Conservation (phyloP, 495 filamentous ascomycete species). For the Daldinia grandis region DNA sequence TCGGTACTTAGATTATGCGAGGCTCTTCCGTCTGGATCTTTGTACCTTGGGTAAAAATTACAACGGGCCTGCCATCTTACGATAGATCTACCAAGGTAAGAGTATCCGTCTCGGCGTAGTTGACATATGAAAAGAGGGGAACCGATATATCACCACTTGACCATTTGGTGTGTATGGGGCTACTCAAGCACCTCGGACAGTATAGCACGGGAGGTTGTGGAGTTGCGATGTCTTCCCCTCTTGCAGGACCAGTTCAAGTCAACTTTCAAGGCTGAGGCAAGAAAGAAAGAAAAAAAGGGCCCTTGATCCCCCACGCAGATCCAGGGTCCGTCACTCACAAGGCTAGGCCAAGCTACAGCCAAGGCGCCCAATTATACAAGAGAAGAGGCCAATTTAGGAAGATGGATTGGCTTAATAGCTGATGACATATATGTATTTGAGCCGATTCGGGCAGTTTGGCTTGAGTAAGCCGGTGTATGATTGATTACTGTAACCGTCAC, state of each 20-base stretch:
- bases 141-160: not conserved
- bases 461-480: slow-evolving; percentile 41
- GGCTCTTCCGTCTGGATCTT: not conserved
- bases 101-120: not conserved
- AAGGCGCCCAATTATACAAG: slow-evolving; percentile 23
- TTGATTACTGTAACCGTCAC: slow-evolving; percentile 40
- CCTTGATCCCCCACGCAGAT: slow-evolving; percentile 17
- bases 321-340: slow-evolving; percentile 17
- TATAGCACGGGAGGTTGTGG: not conserved
- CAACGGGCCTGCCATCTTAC: not conserved
- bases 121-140: slow-evolving; percentile 7
- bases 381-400: not conserved
- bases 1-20: not conserved
- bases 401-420: slow-evolving; percentile 29
- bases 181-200: slow-evolving; percentile 18
- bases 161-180: not conserved
- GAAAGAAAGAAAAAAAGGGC: not conserved
- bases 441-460: slow-evolving; percentile 31
- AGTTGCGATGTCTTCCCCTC: slow-evolving; percentile 14
- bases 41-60: not conserved
- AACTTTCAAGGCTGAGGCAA: slow-evolving; percentile 11
- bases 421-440: slow-evolving; percentile 16
- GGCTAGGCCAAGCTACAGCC: slow-evolving; percentile 32
- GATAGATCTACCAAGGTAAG: not conserved
- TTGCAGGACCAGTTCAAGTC: slow-evolving; percentile 1